Evolutionary conservation across 257 asterid genomes (phyloP).

Genomic region (Solanum megistacrolobum): DNA sequence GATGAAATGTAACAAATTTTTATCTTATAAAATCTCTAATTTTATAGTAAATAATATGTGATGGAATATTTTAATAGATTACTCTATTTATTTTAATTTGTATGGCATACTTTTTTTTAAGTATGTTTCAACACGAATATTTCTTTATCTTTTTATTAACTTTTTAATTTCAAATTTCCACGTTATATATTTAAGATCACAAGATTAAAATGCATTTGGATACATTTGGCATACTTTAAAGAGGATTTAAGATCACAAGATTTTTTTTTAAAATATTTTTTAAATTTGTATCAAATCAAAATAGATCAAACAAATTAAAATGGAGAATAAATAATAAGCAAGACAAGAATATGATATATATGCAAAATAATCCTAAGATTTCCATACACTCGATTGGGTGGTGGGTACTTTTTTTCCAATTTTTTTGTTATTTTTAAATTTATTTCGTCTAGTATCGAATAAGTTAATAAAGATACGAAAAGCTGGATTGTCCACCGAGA

Average conservation of each 20-base stretch:
- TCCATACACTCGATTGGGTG: background rate
- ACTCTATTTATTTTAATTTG: too few relatives aligned
- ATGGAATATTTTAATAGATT: background rate
- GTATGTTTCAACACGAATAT: accelerated
- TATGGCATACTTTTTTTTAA: accelerated
- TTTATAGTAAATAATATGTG: background rate
- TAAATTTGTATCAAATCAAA: background rate
- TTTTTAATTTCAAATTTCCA: too few relatives aligned
- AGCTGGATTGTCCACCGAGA: slow-evolving; percentile 26
- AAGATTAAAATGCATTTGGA: background rate
- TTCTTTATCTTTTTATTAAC: too few relatives aligned
- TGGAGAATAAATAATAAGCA: slow-evolving; percentile 5
- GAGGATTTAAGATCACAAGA: too few relatives aligned
- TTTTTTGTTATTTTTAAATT: background rate
- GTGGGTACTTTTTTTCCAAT: background rate
- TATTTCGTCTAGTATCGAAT: background rate
- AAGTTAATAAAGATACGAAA: background rate
- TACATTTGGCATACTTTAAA: background rate
- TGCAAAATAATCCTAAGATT: background rate
- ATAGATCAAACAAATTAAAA: accelerated
- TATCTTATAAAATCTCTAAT: background rate
- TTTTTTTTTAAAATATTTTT: too few relatives aligned
- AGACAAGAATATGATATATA: background rate
- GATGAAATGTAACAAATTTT: background rate
- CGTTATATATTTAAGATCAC: too few relatives aligned